Conservation (phyloP, 352 stramenopile species). For the Thraustotheca clavata region DNA sequence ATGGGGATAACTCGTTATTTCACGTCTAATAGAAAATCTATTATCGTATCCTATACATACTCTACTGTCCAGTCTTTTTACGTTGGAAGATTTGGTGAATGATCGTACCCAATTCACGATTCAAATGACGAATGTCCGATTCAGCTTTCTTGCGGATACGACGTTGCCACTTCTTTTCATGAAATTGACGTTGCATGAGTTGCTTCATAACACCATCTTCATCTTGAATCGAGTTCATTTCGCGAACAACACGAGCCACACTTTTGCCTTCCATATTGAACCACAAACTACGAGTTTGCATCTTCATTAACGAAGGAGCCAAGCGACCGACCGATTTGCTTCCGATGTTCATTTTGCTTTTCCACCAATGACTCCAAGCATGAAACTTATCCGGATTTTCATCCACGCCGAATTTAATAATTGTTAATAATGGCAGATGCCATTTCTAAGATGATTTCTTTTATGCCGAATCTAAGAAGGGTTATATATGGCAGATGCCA, state of each 20-base stretch:
- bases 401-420: neutral
- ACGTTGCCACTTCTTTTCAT: conserved; percentile 80
- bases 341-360: conserved; percentile 11
- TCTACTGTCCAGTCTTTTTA: conserved; percentile 46
- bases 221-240: conserved; percentile 56
- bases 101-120: conserved; percentile 72
- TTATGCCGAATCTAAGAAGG: too few relatives aligned
- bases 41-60: neutral
- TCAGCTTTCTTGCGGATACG: conserved; percentile 75
- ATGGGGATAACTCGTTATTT: neutral
- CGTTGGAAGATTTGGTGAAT: conserved; percentile 76
- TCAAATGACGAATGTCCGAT: conserved; percentile 68
- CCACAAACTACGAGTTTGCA: conserved; percentile 15
- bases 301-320: neutral
- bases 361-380: conserved; percentile 6
- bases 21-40: neutral
- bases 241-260: neutral
- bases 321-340: neutral
- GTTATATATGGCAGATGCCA: too few relatives aligned
- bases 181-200: conserved; percentile 56
- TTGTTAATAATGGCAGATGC: too few relatives aligned
- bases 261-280: conserved; percentile 6
- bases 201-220: conserved; percentile 70
- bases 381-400: conserved; percentile 2
- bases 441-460: too few relatives aligned